Conservation (phyloP, 2,329 filamentous ascomycete species). For the Aspergillus aculeatus region DNA sequence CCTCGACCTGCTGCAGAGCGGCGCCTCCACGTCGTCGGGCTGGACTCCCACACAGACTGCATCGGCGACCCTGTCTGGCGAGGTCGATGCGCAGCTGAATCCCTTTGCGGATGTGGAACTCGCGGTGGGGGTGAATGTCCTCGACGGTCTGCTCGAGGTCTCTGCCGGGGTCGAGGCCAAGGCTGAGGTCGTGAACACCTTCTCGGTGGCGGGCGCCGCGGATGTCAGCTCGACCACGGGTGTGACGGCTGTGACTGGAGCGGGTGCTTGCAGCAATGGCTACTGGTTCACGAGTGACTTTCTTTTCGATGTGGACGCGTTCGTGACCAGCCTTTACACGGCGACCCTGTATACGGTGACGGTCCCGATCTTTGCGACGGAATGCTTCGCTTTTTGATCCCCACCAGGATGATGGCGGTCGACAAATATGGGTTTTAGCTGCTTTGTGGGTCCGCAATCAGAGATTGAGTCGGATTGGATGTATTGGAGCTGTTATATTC, state of each 20-base stretch:
- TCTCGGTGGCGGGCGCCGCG: neutral
- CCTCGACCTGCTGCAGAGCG: neutral
- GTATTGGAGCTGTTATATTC: too few relatives aligned
- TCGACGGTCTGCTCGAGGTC: neutral
- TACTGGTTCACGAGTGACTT: neutral
- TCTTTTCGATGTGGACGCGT: neutral
- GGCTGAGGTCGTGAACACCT: neutral
- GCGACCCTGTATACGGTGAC: neutral
- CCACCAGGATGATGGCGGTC: too few relatives aligned
- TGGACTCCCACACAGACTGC: neutral
- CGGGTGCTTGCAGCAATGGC: neutral
- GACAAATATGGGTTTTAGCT: too few relatives aligned
- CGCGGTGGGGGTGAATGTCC: neutral
- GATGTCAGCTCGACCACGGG: neutral
- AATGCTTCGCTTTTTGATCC: neutral
- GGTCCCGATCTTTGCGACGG: neutral
- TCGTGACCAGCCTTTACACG: neutral
- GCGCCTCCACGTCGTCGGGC: neutral
- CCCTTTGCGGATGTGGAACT: neutral
- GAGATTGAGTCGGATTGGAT: too few relatives aligned
- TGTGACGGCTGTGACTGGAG: neutral
- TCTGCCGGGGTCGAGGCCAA: neutral
- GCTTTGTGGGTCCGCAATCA: too few relatives aligned
- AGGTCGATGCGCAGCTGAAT: neutral
- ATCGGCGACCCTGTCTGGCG: neutral